phyloP scores from a whole-genome alignment of 1,284 basidiomycete species.

The Erythrobasidium hasegawianum region DNA sequence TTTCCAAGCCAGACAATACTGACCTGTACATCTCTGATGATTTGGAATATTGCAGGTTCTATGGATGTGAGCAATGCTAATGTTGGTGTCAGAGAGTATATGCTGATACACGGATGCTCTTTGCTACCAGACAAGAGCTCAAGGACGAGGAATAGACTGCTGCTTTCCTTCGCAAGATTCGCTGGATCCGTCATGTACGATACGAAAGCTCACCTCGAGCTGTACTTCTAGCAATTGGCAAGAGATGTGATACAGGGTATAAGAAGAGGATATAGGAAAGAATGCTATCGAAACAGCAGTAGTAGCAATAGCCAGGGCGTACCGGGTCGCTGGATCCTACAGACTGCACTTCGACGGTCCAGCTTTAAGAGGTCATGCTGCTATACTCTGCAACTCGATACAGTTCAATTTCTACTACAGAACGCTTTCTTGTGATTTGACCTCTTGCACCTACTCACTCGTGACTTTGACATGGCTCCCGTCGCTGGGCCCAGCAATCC shows the following conservation, averaged over 20 bases:
- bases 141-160: conserved; percentile 32
- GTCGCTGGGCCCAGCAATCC: conserved; percentile 29
- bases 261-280: not conserved
- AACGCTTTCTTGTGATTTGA: not conserved
- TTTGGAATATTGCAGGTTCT: conserved; percentile 26
- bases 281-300: not conserved
- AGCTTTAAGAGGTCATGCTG: too few relatives aligned
- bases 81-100: not conserved
- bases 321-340: too few relatives aligned
- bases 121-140: conserved; percentile 23
- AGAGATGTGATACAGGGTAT: not conserved
- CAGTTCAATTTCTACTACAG: not conserved
- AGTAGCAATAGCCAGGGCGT: too few relatives aligned
- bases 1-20: not conserved
- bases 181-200: too few relatives aligned
- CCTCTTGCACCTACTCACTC: not conserved
- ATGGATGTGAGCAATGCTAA: conserved; percentile 34
- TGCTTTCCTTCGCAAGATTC: not conserved
- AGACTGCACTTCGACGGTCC: too few relatives aligned
- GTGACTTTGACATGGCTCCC: not conserved
- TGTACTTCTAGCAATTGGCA: not conserved
- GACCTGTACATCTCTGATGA: not conserved
- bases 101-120: conserved; percentile 1
- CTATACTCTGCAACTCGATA: not conserved
- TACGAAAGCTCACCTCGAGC: not conserved